Percentiles rank a stretch among this genome's conserved stretches.
Conservation (phyloP, 371 early-diverging fungal species). For the Rhizopus arrhizus region DNA sequence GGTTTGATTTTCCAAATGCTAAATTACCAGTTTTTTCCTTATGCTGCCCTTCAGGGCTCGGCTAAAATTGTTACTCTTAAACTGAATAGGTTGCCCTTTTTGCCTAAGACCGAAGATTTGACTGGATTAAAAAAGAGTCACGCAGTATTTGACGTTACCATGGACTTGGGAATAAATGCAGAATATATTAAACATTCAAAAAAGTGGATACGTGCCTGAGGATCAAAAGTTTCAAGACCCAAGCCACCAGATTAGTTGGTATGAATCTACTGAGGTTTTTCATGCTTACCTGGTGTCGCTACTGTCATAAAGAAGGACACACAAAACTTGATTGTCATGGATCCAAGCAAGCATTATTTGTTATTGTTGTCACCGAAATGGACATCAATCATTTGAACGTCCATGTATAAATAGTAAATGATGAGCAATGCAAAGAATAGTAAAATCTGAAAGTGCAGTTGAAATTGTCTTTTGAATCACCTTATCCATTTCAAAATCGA, state of each 20-base stretch:
- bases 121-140: neutral
- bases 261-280: neutral
- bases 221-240: neutral
- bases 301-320: slow-evolving; percentile 11
- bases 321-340: slow-evolving; percentile 7
- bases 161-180: neutral
- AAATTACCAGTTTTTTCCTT: neutral
- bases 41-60: neutral
- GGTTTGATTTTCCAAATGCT: neutral
- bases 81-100: neutral
- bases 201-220: too few relatives aligned
- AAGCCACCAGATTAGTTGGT: slow-evolving; percentile 6
- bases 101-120: neutral
- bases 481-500: too few relatives aligned
- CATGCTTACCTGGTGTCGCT: slow-evolving; percentile 14
- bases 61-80: neutral
- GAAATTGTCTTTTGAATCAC: too few relatives aligned
- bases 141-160: neutral
- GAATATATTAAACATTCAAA: neutral
- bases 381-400: slow-evolving; percentile 10
- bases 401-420: neutral
- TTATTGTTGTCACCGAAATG: slow-evolving; percentile 3
- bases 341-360: slow-evolving; percentile 3
- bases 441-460: too few relatives aligned
- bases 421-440: too few relatives aligned